Conservation (phyloP, 2,329 filamentous ascomycete genomes). For the Phialophora tarda region DNA sequence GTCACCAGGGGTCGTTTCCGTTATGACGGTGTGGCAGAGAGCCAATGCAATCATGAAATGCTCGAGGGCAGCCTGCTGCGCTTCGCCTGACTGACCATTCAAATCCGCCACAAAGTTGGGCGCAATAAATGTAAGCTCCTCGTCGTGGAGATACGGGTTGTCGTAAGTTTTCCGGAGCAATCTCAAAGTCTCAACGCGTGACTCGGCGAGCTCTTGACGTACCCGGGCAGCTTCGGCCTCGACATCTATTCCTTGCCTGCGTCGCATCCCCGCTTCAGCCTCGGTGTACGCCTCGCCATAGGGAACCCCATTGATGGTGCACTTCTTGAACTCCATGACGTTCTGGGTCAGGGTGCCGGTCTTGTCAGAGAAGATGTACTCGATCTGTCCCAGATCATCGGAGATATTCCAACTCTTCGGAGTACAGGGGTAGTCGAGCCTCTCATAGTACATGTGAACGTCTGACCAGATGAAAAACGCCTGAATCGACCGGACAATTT, state of each 20-base stretch:
- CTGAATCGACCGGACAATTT: conserved; percentile 91
- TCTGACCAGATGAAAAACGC: conserved; percentile 98
- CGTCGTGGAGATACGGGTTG: conserved; percentile 89
- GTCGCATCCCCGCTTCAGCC: conserved; percentile 94
- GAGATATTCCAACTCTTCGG: conserved; percentile 99
- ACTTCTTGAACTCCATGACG: conserved; percentile 99
- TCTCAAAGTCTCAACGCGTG: conserved; percentile 73
- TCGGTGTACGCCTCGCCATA: conserved; percentile 99
- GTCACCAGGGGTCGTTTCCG: conserved; percentile 87
- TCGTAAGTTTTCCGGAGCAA: conserved; percentile 77
- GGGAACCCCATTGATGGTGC: conserved; percentile 90
- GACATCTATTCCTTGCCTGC: conserved; percentile 83
- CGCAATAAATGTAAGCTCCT: conserved; percentile 88
- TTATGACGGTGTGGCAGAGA: conserved; percentile 95
- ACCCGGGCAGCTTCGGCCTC: conserved; percentile 77
- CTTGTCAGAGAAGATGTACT: conserved; percentile 98
- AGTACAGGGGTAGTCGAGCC: conserved; percentile 90
- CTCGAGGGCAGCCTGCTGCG: conserved; percentile 78
- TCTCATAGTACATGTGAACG: conserved; percentile 94
- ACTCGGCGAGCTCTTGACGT: conserved; percentile 76
- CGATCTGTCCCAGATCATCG: conserved; percentile 95
- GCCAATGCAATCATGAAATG: conserved; percentile 94
- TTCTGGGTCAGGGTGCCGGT: conserved; percentile 90
- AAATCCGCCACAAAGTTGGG: conserved; percentile 88
- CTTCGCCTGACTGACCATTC: conserved; percentile 73